These are phyloP conservation scores for Mesembryanthemum crystallinum DNA, from an alignment of 148 eudicot genomes.

Conservation along the genomic window DNA sequence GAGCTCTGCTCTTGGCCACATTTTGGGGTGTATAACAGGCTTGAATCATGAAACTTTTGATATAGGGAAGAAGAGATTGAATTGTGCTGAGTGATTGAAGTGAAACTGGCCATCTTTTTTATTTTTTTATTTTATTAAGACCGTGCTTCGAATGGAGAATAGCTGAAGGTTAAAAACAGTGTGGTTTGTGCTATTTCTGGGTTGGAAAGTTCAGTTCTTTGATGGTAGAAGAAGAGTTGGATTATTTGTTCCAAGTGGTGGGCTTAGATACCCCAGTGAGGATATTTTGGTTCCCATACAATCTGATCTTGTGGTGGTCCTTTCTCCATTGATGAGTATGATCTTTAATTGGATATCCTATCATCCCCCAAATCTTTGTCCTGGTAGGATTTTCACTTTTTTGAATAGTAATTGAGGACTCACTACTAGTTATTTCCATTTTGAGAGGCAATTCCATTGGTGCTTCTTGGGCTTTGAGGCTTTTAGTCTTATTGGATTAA, in stretches of 20 bases:
- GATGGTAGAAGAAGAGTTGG: slow-evolving; percentile 12
- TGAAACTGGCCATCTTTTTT: slow-evolving; percentile 48
- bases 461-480: too few relatives aligned
- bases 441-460: too few relatives aligned
- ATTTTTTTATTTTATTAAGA: not conserved
- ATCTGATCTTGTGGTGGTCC: slow-evolving; percentile 35
- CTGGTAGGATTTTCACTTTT: not conserved
- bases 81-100: slow-evolving; percentile 56
- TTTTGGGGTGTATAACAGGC: slow-evolving; percentile 25
- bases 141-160: not conserved
- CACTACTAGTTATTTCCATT: too few relatives aligned
- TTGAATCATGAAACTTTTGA: slow-evolving; percentile 33
- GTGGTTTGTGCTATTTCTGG: not conserved
- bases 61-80: slow-evolving; percentile 46
- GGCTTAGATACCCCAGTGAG: slow-evolving; percentile 5
- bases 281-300: slow-evolving; percentile 30
- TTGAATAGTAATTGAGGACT: not conserved
- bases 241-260: slow-evolving; percentile 17
- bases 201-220: slow-evolving; percentile 10
- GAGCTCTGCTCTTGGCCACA: slow-evolving; percentile 26
- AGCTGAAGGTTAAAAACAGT: not conserved
- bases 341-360: slow-evolving; percentile 35
- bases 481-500: too few relatives aligned
- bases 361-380: slow-evolving; percentile 19
- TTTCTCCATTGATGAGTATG: slow-evolving; percentile 23